These are phyloP conservation scores for Ophiostoma sp. DNA, from an alignment of 2,329 filamentous ascomycete species.

Conservation along the genomic window DNA sequence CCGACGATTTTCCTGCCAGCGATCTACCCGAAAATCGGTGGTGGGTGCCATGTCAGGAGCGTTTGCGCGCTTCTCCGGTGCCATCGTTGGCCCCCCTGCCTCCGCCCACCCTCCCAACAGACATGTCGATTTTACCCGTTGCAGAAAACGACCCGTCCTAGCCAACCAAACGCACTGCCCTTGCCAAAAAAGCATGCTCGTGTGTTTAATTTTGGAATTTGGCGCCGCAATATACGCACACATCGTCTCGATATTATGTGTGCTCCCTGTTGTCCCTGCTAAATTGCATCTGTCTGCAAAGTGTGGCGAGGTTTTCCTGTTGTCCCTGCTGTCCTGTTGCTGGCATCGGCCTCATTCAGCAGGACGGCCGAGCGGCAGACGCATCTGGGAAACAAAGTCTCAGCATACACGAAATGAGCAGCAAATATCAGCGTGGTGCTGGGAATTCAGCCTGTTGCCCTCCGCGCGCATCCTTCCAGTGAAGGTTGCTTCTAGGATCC, in stretches of 20 bases:
- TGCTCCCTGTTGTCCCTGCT: not conserved
- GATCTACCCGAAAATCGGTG: not conserved
- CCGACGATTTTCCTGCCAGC: constrained; percentile 3
- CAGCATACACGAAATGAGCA: constrained; percentile 10
- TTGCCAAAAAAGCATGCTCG: not conserved
- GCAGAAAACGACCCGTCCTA: not conserved
- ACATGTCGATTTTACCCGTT: constrained; percentile 20
- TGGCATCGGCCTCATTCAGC: not conserved
- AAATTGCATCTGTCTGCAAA: not conserved
- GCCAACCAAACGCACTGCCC: constrained; percentile 10
- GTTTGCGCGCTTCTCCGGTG: constrained; percentile 5
- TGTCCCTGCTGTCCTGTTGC: not conserved
- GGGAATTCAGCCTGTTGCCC: constrained; percentile 17
- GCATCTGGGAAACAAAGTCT: not conserved
- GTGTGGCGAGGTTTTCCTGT: constrained; percentile 3
- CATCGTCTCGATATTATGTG: not conserved
- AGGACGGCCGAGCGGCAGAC: constrained; percentile 7
- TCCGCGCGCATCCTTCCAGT: constrained; percentile 10
- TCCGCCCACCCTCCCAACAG: constrained; percentile 1
- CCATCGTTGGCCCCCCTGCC: not conserved
- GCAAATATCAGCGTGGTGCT: not conserved
- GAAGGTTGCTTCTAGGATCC: not conserved
- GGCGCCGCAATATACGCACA: constrained; percentile 4
- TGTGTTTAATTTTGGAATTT: constrained; percentile 14
- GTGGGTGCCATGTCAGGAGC: not conserved